Conservation (phyloP, 2,329 filamentous ascomycete species). For the Microcyclosporella mali region DNA sequence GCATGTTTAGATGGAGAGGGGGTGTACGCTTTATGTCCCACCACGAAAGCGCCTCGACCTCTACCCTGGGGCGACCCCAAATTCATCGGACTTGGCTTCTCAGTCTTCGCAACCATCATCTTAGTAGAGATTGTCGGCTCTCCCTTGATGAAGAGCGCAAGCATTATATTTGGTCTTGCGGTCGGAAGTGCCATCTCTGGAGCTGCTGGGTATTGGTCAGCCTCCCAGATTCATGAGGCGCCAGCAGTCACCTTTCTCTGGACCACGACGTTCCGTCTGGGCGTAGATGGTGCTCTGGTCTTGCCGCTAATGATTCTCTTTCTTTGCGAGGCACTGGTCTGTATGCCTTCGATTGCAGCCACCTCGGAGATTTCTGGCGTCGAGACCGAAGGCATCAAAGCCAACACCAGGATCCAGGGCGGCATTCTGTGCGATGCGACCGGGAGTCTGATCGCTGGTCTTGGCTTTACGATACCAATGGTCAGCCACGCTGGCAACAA, state of each 20-base stretch:
- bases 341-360: constrained; percentile 18
- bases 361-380: constrained; percentile 14
- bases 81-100: constrained; percentile 18
- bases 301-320: constrained; percentile 18
- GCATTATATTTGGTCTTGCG: constrained; percentile 17
- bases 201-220: constrained; percentile 17
- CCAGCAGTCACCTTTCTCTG: constrained; percentile 15
- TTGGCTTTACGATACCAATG: constrained; percentile 17
- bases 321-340: constrained; percentile 18
- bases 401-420: constrained; percentile 19
- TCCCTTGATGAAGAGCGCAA: constrained; percentile 17
- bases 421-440: constrained; percentile 17
- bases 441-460: constrained; percentile 12
- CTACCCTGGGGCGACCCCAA: constrained; percentile 16
- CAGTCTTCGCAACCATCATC: constrained; percentile 18
- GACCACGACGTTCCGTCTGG: constrained; percentile 14
- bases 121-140: constrained; percentile 16
- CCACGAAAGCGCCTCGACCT: constrained; percentile 12
- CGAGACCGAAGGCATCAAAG: constrained; percentile 13
- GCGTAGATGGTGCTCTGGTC: constrained; percentile 15
- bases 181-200: constrained; percentile 18
- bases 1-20: constrained; percentile 14
- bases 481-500: constrained; percentile 18
- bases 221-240: constrained; percentile 12
- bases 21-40: constrained; percentile 15